These are phyloP conservation scores for Carex myosuroides DNA, from an alignment of 176 grass and related monocot species.

Conservation along the genomic window DNA sequence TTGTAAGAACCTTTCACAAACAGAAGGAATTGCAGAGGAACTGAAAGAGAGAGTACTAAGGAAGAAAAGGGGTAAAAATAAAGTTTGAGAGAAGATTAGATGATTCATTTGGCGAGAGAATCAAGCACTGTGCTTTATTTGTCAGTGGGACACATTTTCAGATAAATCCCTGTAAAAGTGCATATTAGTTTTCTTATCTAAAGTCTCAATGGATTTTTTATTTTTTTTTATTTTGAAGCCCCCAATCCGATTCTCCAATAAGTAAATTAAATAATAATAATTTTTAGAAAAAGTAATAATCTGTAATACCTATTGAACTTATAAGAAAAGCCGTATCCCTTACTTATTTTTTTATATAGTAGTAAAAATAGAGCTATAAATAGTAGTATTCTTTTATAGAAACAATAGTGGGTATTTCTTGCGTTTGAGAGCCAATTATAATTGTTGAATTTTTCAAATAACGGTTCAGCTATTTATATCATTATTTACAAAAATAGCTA, in stretches of 20 bases:
- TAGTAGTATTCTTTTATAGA: background rate
- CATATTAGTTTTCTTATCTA: background rate
- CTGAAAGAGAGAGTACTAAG: background rate
- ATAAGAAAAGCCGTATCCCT: background rate
- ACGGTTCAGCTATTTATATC: background rate
- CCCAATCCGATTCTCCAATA: too few relatives aligned
- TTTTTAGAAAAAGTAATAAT: background rate
- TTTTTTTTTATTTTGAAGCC: background rate
- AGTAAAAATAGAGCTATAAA: background rate
- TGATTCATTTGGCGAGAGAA: conserved; percentile 24
- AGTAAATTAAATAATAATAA: background rate
- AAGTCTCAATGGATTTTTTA: background rate
- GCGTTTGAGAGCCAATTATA: background rate
- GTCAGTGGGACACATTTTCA: background rate
- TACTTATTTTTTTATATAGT: background rate
- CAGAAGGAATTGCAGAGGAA: background rate
- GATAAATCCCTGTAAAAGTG: background rate
- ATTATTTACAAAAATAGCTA: background rate
- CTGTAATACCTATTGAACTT: too few relatives aligned
- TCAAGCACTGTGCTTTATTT: conserved; percentile 22
- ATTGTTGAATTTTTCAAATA: background rate
- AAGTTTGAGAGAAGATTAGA: background rate
- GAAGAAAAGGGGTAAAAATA: background rate
- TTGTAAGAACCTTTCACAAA: background rate
- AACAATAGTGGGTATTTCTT: background rate